Conservation (phyloP, 163 green algal species). For the Volvox carteri region DNA sequence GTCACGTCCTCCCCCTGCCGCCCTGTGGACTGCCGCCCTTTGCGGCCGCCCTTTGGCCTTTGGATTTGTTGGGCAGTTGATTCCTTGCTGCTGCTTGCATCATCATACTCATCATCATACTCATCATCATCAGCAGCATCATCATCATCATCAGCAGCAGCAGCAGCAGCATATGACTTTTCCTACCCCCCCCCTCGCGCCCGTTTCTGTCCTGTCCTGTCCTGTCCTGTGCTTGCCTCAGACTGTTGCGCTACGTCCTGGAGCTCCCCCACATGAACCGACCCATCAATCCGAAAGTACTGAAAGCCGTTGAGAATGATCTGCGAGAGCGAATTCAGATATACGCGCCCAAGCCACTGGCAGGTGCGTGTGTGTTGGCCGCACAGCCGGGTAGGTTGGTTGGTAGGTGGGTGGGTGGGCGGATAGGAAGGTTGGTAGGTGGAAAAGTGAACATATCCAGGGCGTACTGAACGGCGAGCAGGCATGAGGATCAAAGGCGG, state of each 20-base stretch:
- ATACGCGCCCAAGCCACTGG: constrained; percentile 39
- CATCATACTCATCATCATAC: too few species aligned
- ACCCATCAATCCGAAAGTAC: background rate
- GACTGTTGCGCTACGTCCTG: constrained; percentile 7
- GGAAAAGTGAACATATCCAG: background rate
- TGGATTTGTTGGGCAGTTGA: too few species aligned
- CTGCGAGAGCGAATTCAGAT: background rate
- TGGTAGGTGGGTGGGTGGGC: background rate
- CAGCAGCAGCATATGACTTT: too few species aligned
- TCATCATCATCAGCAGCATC: too few species aligned
- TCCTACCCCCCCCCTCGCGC: too few species aligned
- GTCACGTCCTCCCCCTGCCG: too few species aligned
- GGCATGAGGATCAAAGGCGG: background rate
- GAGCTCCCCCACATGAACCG: background rate
- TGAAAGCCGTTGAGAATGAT: background rate
- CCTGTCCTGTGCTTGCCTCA: too few species aligned
- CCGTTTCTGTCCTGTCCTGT: too few species aligned
- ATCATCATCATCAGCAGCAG: too few species aligned
- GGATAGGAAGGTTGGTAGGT: background rate
- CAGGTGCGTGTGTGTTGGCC: background rate
- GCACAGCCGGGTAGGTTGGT: background rate
- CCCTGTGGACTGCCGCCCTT: too few species aligned
- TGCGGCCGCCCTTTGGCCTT: too few species aligned
- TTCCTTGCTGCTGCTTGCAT: too few species aligned
- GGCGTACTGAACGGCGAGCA: background rate